Percentiles rank a stretch among this genome's conserved stretches.
Conservation (phyloP, 495 filamentous ascomycete genomes). For the Talaromyces adpressus region DNA sequence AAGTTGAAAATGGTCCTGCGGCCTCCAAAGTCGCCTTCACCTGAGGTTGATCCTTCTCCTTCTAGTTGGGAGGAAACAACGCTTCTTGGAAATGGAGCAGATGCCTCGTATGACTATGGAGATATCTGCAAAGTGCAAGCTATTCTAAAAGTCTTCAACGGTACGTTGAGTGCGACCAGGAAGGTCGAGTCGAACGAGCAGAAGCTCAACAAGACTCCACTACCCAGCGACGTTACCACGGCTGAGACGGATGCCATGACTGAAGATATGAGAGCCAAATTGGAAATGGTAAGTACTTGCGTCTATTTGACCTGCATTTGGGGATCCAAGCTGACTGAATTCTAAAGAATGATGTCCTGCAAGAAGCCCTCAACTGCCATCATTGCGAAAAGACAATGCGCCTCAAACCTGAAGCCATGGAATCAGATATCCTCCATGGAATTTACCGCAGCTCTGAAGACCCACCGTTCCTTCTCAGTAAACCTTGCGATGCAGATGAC, state of each 20-base stretch:
- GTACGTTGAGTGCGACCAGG: not conserved
- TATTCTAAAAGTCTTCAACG: constrained; percentile 7
- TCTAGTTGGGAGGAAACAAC: not conserved
- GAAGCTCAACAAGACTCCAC: not conserved
- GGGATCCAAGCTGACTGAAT: not conserved
- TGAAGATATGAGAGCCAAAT: constrained; percentile 2
- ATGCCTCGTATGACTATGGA: constrained; percentile 4
- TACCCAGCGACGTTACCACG: not conserved
- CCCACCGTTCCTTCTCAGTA: constrained; percentile 20
- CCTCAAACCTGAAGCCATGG: constrained; percentile 17
- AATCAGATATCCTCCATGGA: constrained; percentile 16
- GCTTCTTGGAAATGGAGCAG: constrained; percentile 3
- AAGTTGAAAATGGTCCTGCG: not conserved
- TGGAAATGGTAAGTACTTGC: constrained; percentile 9
- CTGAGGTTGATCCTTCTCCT: not conserved
- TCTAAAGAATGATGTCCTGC: constrained; percentile 13
- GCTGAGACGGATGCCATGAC: not conserved
- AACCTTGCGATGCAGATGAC: not conserved
- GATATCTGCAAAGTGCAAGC: constrained; percentile 8
- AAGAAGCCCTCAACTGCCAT: constrained; percentile 27
- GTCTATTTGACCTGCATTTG: not conserved
- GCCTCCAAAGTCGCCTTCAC: not conserved
- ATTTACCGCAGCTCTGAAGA: constrained; percentile 15
- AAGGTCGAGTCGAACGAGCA: not conserved
- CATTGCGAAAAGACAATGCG: constrained; percentile 15